Percentiles rank a stretch among this genome's conserved stretches.
phyloP scores from a whole-genome alignment of 2,329 filamentous ascomycete species.

The Cordyceps tenuipes region DNA sequence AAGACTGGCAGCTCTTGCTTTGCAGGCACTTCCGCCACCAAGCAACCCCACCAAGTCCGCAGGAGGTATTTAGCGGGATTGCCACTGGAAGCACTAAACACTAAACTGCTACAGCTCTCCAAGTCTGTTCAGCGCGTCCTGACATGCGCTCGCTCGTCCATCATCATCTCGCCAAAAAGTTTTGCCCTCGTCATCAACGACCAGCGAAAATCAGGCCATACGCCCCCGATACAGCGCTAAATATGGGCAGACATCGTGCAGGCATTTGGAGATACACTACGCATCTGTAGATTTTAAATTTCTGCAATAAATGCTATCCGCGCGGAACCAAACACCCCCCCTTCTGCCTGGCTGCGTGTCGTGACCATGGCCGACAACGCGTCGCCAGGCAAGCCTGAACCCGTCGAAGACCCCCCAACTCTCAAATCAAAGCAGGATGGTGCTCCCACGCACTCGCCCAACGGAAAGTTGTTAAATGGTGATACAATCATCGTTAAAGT shows the following conservation, averaged over 20 bases:
- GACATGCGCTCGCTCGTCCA: neutral
- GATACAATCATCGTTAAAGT: neutral
- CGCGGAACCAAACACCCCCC: slow-evolving; percentile 43
- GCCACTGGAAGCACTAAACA: neutral
- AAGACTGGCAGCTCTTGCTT: neutral
- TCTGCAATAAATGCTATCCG: slow-evolving; percentile 48
- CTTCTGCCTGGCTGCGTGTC: slow-evolving; percentile 34
- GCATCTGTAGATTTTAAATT: slow-evolving; percentile 47
- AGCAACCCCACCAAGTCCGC: neutral
- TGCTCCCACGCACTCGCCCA: neutral
- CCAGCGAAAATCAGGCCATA: slow-evolving; percentile 33
- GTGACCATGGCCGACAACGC: slow-evolving; percentile 53
- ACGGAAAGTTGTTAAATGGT: neutral
- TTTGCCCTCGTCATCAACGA: slow-evolving; percentile 28
- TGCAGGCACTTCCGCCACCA: neutral
- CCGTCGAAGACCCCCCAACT: slow-evolving; percentile 22
- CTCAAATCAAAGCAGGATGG: slow-evolving; percentile 18
- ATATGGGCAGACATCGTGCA: slow-evolving; percentile 46
- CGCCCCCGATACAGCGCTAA: slow-evolving; percentile 40
- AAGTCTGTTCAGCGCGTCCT: neutral
- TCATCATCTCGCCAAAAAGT: slow-evolving; percentile 28
- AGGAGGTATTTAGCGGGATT: neutral
- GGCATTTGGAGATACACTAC: slow-evolving; percentile 36
- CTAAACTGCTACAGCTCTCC: neutral
- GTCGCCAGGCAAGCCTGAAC: slow-evolving; percentile 40